phyloP scores from a whole-genome alignment of 768 basidiomycete genomes.

The Lentinula raphanica region DNA sequence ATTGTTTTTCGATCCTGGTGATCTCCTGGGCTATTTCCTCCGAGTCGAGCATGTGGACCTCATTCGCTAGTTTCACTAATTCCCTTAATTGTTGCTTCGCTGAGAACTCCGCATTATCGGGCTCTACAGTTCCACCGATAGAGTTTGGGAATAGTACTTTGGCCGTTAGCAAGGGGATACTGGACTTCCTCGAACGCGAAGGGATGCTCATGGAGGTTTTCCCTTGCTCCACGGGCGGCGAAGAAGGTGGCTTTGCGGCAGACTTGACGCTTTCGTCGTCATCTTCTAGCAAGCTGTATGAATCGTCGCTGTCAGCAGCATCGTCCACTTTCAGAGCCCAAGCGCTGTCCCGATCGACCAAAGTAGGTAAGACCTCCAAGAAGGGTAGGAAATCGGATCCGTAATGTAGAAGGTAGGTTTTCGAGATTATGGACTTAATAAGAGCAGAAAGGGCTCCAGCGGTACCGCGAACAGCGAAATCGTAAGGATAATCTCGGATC shows the following conservation, averaged over 20 bases:
- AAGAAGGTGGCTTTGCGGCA: slow-evolving; percentile 11
- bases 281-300: slow-evolving; percentile 48
- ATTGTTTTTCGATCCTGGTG: slow-evolving; percentile 61
- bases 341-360: slow-evolving; percentile 62
- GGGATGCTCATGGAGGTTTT: slow-evolving; percentile 17
- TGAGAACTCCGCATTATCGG: slow-evolving; percentile 33
- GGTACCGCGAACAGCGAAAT: slow-evolving; percentile 76
- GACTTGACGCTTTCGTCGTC: slow-evolving; percentile 36
- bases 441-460: slow-evolving; percentile 68
- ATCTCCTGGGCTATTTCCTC: slow-evolving; percentile 81
- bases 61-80: slow-evolving; percentile 52
- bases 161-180: slow-evolving; percentile 47
- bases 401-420: slow-evolving; percentile 80
- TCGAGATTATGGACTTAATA: slow-evolving; percentile 72
- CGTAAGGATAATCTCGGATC: slow-evolving; percentile 70
- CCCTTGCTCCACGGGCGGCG: slow-evolving; percentile 19
- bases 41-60: slow-evolving; percentile 51
- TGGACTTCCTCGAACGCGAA: slow-evolving; percentile 62
- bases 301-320: slow-evolving; percentile 53
- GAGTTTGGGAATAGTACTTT: slow-evolving; percentile 37
- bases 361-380: slow-evolving; percentile 56
- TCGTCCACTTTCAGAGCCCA: slow-evolving; percentile 74
- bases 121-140: slow-evolving; percentile 18
- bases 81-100: slow-evolving; percentile 60
- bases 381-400: slow-evolving; percentile 81